Conservation (phyloP, 495 filamentous ascomycete species). For the Neurospora intermedia region DNA sequence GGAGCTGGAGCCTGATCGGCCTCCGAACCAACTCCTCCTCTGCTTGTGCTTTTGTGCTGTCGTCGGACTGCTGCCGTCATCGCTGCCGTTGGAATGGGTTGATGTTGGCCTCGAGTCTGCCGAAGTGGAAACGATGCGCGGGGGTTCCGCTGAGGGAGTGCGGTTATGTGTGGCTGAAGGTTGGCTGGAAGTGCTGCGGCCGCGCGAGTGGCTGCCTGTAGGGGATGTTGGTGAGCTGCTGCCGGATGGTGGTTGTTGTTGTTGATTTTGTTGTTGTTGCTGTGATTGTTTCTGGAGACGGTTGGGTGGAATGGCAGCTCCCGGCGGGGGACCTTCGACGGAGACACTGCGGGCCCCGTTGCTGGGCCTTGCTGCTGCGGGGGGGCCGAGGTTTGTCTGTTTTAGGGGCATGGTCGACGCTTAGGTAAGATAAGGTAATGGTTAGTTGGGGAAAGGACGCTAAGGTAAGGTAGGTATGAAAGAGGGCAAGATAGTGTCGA, state of each 20-base stretch:
- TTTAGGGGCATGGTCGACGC: not conserved
- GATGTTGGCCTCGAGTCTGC: conserved; percentile 14
- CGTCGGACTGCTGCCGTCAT: conserved; percentile 22
- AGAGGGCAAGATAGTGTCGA: not conserved
- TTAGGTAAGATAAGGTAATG: no score
- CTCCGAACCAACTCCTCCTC: conserved; percentile 35
- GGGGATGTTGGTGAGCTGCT: not conserved
- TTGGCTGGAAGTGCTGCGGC: not conserved
- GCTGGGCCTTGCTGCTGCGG: not conserved
- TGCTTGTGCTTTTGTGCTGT: conserved; percentile 17
- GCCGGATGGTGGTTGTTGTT: not conserved
- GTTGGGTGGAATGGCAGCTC: not conserved
- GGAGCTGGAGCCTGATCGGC: conserved; percentile 33
- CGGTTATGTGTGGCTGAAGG: not conserved
- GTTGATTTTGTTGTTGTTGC: not conserved
- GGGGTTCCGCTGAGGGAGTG: not conserved
- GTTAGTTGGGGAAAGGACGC: no score
- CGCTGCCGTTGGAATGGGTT: conserved; percentile 9
- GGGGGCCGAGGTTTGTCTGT: not conserved
- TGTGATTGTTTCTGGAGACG: not conserved
- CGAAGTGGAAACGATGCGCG: not conserved
- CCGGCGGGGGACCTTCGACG: not conserved
- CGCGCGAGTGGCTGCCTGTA: not conserved
- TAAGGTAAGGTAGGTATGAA: no score
- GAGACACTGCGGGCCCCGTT: not conserved